Conservation (phyloP, 805 yeast species). For the Ogataea wickerhamii region DNA sequence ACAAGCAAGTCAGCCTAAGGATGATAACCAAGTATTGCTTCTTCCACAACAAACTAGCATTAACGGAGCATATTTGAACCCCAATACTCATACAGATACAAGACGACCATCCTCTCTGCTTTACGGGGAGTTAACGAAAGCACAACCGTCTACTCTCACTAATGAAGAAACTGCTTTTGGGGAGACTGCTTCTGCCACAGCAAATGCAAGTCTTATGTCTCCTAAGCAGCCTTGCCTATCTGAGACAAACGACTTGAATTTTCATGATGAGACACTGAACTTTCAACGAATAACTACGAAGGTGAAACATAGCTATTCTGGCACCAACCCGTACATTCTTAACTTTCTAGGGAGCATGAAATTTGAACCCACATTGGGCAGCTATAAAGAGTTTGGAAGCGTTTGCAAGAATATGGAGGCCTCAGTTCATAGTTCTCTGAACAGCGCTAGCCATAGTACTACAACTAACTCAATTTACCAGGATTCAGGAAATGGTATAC, state of each 20-base stretch:
- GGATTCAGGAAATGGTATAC: slow-evolving; percentile 35
- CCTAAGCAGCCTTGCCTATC: slow-evolving; percentile 16
- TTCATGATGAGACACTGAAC: slow-evolving; percentile 26
- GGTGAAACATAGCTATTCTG: slow-evolving; percentile 56
- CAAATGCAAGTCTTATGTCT: slow-evolving; percentile 5
- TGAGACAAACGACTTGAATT: slow-evolving; percentile 19
- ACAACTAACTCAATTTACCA: background rate
- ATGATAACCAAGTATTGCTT: slow-evolving; percentile 6
- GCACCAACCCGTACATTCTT: slow-evolving; percentile 60
- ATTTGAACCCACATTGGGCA: slow-evolving; percentile 54
- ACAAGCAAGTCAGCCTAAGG: slow-evolving; percentile 1
- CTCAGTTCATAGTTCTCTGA: slow-evolving; percentile 1
- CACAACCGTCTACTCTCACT: slow-evolving; percentile 19
- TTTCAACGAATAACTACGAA: slow-evolving; percentile 25
- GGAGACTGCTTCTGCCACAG: slow-evolving; percentile 15
- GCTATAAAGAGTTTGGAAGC: slow-evolving; percentile 68
- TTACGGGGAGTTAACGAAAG: slow-evolving; percentile 18
- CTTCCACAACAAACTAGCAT: slow-evolving; percentile 9
- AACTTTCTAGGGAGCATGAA: slow-evolving; percentile 50
- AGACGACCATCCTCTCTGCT: slow-evolving; percentile 15
- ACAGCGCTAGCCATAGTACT: background rate
- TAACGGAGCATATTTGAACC: background rate
- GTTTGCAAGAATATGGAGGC: slow-evolving; percentile 11
- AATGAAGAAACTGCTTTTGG: slow-evolving; percentile 24
- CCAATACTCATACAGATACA: slow-evolving; percentile 1